Base-by-base conservation (phyloP, 441 rosid species). In the Pelargonium myrrhifolium region DNA sequence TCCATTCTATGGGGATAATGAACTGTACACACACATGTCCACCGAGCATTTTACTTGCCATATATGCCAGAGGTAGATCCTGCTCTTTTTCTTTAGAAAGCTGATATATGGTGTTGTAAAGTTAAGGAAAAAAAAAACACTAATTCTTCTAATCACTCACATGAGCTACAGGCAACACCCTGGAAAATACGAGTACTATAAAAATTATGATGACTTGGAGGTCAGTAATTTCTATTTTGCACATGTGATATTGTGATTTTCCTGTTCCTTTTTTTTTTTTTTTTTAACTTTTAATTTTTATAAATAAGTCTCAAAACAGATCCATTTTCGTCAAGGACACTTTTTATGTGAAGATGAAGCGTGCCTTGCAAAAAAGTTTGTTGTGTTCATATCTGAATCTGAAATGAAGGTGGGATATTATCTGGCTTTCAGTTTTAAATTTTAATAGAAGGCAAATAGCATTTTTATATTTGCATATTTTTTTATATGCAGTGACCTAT, bases 1-100 rank as follows among this genome's bases (percentile, higher is more conserved):
- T 26, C 80, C 83, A 6, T 77, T 80, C 66, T 80, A 77, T 51
- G 83, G 83, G 62, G 83, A 80, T 66, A 77, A 77, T 67, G 83
- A 80, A 68, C 75, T 77, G 28, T 80, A 79, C 72, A 69, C 67
- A 40, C 83, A 76, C 69, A 79, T 79, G 80, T 79, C 80, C 20
- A 77, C 78, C 0, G 80, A 79, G 67, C 83, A 79, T 65, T 79
- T 63, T 66, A 79, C 78, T 59, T 79, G 83, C 71, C 76, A 74
- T 73, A 76, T 79, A 71, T 79, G 80, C 63, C 83, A 74, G 69
- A 76, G 83, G 76, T 72, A 75, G 64, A 21, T 18, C 55, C 40
- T 62, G 8, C 53, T 59, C 40, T 37, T 56, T 37, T 20, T 49
- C 31, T 43, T 1, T 24, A 62, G 62, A 42, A 39, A 65, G 58